Evolutionary conservation across 345 rosid species (phyloP).

Genomic region (Rhodomyrtus tomentosa): DNA sequence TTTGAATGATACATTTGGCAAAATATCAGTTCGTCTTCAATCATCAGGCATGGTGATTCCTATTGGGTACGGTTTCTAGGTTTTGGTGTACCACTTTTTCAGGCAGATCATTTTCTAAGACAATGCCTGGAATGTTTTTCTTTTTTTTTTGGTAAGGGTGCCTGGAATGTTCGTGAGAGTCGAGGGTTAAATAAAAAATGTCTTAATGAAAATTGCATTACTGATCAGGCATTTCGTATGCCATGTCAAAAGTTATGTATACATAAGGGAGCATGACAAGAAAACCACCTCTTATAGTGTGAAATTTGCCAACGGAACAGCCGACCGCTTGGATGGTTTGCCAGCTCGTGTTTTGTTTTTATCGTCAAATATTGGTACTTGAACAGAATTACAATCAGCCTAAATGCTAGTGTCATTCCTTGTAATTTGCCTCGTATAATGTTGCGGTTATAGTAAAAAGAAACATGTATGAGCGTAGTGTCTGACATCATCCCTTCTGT

Average conservation of each 20-base stretch:
- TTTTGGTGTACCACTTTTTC: neutral
- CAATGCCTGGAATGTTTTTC: neutral
- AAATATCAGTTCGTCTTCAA: neutral
- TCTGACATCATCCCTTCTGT: neutral
- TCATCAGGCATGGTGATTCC: neutral
- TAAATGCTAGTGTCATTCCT: neutral
- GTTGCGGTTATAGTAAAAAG: neutral
- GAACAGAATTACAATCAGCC: neutral
- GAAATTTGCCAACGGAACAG: neutral
- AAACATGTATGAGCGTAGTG: neutral
- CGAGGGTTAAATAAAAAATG: neutral
- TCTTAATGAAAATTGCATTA: neutral
- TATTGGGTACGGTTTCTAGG: neutral
- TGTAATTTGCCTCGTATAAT: neutral
- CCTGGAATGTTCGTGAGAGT: neutral
- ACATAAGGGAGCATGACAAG: neutral
- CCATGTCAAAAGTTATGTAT: neutral
- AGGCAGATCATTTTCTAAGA: neutral
- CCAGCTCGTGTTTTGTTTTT: neutral
- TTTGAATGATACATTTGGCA: neutral
- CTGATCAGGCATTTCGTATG: neutral
- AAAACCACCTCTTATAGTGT: neutral
- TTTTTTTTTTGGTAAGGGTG: no score
- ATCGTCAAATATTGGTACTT: neutral
- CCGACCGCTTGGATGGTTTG: neutral